phyloP scores from a whole-genome alignment of 495 filamentous ascomycete genomes.

The Niebla homalea region DNA sequence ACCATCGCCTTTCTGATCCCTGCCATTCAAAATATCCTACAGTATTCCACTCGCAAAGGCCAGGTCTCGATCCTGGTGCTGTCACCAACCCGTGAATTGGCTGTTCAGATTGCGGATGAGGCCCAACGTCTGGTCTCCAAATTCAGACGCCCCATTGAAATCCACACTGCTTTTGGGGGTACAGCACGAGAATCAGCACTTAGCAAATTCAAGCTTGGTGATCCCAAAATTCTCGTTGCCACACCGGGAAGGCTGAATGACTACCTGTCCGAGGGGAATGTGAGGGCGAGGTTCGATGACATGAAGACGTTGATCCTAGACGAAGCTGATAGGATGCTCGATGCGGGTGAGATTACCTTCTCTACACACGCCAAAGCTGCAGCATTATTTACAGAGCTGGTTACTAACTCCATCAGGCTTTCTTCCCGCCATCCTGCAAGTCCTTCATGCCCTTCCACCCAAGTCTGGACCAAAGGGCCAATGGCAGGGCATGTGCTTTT shows the following conservation, averaged over 20 bases:
- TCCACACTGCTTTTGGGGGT: conserved; percentile 41
- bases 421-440: conserved; percentile 41
- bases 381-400: not conserved
- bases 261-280: conserved; percentile 36
- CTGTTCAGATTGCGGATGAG: conserved; percentile 52
- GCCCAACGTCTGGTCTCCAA: conserved; percentile 37
- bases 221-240: conserved; percentile 43
- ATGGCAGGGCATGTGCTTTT: conserved; percentile 62
- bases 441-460: conserved; percentile 41
- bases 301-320: conserved; percentile 50
- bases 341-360: conserved; percentile 22
- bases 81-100: conserved; percentile 52
- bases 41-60: conserved; percentile 22
- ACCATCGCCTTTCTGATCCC: conserved; percentile 70
- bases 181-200: conserved; percentile 34
- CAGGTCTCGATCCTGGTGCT: conserved; percentile 49
- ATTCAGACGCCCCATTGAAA: conserved; percentile 27
- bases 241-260: conserved; percentile 53
- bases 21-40: conserved; percentile 52
- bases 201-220: conserved; percentile 33
- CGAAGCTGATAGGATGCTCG: conserved; percentile 57
- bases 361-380: not conserved
- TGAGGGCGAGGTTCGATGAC: conserved; percentile 30
- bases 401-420: conserved; percentile 30
- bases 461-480: conserved; percentile 29